These are phyloP conservation scores for Gracilaria caudata DNA, from an alignment of 23 red algal species.

Conservation along the genomic window DNA sequence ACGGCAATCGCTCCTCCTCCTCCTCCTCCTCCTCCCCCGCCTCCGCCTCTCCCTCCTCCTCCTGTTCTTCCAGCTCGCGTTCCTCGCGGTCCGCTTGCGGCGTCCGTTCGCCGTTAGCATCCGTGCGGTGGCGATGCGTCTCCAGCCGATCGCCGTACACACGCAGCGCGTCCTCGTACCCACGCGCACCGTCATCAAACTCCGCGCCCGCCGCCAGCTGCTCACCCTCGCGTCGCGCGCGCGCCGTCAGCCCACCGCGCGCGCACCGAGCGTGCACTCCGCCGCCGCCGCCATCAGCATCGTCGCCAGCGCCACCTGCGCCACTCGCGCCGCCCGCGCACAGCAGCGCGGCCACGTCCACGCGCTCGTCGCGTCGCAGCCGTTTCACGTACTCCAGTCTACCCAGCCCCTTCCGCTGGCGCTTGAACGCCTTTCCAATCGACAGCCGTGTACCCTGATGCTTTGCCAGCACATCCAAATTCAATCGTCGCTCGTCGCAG, in stretches of 20 bases:
- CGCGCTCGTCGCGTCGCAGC: background rate
- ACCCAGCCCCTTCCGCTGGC: background rate
- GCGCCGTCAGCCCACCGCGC: background rate
- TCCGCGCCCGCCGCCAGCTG: too few species aligned
- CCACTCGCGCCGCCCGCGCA: background rate
- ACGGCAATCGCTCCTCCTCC: background rate
- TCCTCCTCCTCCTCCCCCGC: background rate
- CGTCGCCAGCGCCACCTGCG: too few species aligned
- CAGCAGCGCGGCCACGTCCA: background rate
- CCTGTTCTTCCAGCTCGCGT: too few species aligned
- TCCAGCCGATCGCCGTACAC: too few species aligned
- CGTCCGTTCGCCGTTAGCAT: too few species aligned
- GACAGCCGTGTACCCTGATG: constrained; percentile 5
- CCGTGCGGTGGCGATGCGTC: too few species aligned
- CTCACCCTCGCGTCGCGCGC: background rate
- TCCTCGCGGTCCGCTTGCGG: too few species aligned
- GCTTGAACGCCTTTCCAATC: constrained; percentile 12
- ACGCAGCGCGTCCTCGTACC: too few species aligned
- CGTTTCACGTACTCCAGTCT: background rate
- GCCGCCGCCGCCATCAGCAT: background rate
- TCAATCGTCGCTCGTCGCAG: background rate
- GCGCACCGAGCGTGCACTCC: background rate
- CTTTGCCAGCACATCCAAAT: background rate
- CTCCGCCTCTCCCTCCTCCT: too few species aligned
- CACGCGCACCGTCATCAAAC: background rate